Percentiles rank a stretch among this genome's conserved stretches.
phyloP scores from a whole-genome alignment of 2,329 filamentous ascomycete genomes.

The Aspergillus uvarum region DNA sequence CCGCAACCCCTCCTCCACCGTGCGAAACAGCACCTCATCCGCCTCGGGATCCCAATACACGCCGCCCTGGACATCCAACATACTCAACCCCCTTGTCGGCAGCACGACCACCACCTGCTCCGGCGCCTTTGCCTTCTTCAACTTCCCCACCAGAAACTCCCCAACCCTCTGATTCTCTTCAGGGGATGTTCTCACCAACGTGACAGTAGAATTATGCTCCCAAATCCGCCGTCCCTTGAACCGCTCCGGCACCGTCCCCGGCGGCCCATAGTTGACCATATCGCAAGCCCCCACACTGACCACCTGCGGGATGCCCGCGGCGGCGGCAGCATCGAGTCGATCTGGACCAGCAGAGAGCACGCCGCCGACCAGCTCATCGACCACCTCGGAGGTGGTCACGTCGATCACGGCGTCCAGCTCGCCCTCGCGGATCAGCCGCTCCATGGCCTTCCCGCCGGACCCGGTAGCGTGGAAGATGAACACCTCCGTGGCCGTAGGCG shows the following conservation, averaged over 20 bases:
- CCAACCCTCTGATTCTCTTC: conserved; percentile 60
- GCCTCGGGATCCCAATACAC: conserved; percentile 55
- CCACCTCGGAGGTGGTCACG: conserved; percentile 69
- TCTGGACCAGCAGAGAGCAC: conserved; percentile 59
- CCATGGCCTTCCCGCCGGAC: conserved; percentile 67
- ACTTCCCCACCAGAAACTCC: conserved; percentile 55
- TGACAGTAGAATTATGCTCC: conserved; percentile 66
- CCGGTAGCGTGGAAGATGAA: conserved; percentile 71
- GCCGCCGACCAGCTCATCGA: conserved; percentile 63
- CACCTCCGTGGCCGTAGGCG: conserved; percentile 48
- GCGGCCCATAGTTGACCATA: conserved; percentile 65
- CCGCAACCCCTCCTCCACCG: conserved; percentile 51
- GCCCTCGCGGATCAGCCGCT: conserved; percentile 58
- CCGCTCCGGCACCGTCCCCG: conserved; percentile 54
- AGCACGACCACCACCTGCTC: conserved; percentile 57
- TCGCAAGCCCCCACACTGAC: conserved; percentile 58
- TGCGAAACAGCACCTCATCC: conserved; percentile 49
- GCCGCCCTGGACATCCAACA: conserved; percentile 55
- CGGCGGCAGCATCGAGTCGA: conserved; percentile 58
- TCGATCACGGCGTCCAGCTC: conserved; percentile 67
- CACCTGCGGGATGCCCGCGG: conserved; percentile 58
- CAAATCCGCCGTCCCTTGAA: conserved; percentile 53
- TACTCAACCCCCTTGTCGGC: conserved; percentile 61
- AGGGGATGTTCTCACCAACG: conserved; percentile 63
- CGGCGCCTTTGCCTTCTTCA: conserved; percentile 45